Conservation (phyloP, 345 rosid genomes). For the Gossypium sturtianum region DNA sequence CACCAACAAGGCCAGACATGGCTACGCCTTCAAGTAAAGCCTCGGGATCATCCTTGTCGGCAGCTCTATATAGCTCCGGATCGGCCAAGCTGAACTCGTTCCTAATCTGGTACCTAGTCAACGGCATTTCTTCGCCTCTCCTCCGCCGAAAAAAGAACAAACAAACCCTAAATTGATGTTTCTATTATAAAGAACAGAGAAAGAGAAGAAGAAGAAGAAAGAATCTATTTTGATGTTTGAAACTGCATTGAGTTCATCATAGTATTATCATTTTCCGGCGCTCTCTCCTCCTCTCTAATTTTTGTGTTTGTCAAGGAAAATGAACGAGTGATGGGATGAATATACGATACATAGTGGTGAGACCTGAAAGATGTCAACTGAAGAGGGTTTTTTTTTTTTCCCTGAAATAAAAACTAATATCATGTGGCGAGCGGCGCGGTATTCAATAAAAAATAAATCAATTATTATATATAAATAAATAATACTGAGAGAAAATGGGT, state of each 20-base stretch:
- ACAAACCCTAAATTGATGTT: slow-evolving; percentile 11
- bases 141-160: neutral
- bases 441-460: neutral
- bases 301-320: neutral
- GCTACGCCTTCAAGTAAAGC: slow-evolving; percentile 94
- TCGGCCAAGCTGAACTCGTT: slow-evolving; percentile 89
- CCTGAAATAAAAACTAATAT: no score
- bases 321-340: slow-evolving; percentile 9
- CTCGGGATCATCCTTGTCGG: slow-evolving; percentile 94
- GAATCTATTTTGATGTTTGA: neutral
- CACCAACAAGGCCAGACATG: slow-evolving; percentile 96
- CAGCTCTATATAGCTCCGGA: slow-evolving; percentile 82
- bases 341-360: neutral
- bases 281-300: neutral
- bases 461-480: no score
- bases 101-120: slow-evolving; percentile 77
- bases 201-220: neutral
- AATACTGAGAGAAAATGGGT: no score
- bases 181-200: neutral
- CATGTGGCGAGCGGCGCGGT: neutral
- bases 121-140: slow-evolving; percentile 53
- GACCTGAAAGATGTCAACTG: neutral
- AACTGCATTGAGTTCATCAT: neutral
- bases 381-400: neutral
- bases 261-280: neutral